A percentile compares a stretch with the other conserved stretches of the same genome.
These are phyloP conservation scores for Diutina neorugosa DNA, from an alignment of 1,139 yeast genomes.

Conservation along the genomic window DNA sequence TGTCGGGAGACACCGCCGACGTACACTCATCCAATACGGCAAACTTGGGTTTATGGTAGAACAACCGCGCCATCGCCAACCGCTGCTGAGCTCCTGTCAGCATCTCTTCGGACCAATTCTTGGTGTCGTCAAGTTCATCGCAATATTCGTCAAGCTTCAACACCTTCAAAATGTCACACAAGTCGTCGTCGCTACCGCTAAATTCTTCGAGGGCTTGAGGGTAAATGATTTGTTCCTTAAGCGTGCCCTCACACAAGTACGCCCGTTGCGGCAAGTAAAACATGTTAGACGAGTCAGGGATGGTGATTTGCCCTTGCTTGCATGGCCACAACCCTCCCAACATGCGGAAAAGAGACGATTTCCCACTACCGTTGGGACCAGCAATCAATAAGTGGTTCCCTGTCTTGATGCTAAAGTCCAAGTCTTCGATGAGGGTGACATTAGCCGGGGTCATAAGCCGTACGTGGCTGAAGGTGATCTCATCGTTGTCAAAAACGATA, in stretches of 20 bases:
- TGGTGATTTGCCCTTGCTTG: conserved; percentile 44
- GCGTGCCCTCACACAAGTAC: conserved; percentile 59
- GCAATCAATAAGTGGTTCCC: conserved; percentile 85
- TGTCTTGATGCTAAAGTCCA: conserved; percentile 59
- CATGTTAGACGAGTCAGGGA: conserved; percentile 60
- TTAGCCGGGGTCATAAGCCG: conserved; percentile 79
- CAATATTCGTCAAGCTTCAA: conserved; percentile 49
- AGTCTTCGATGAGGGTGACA: conserved; percentile 54
- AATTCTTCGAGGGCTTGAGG: conserved; percentile 63
- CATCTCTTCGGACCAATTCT: conserved; percentile 84
- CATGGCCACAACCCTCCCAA: conserved; percentile 94
- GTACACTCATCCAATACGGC: conserved; percentile 96
- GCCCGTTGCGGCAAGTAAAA: conserved; percentile 92
- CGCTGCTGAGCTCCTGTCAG: conserved; percentile 90
- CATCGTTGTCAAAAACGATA: conserved; percentile 32
- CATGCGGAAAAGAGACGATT: conserved; percentile 80
- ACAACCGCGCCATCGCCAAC: conserved; percentile 86
- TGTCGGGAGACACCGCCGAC: conserved; percentile 81
- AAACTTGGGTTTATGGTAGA: conserved; percentile 82
- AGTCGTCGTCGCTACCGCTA: conserved; percentile 45
- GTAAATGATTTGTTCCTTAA: conserved; percentile 81
- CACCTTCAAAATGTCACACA: conserved; percentile 47
- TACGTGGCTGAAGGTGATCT: conserved; percentile 59
- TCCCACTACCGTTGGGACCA: conserved; percentile 95
- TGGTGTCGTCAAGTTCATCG: conserved; percentile 30